A percentile compares a stretch with the other conserved stretches of the same genome.
Conservation (phyloP, 1,284 basidiomycete species). For the Leccinum subspadiceum region DNA sequence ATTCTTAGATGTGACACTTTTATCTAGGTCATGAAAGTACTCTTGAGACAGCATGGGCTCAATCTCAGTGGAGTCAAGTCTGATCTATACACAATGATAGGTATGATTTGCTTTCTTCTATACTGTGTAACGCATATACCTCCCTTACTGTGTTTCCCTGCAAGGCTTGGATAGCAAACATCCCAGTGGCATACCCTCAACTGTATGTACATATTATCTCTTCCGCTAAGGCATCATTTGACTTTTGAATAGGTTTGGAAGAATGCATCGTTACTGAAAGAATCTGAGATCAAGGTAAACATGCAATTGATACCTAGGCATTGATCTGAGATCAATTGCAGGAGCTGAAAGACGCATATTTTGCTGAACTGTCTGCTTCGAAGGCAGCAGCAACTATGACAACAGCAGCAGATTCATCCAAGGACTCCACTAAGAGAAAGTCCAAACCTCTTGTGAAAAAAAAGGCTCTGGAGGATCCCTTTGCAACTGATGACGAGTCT, state of each 20-base stretch:
- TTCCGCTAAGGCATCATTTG: neutral
- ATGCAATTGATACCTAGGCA: neutral
- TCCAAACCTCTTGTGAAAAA: constrained; percentile 43
- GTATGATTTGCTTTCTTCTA: constrained; percentile 31
- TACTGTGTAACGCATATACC: neutral
- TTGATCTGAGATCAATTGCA: constrained; percentile 24
- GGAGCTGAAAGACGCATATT: constrained; percentile 61
- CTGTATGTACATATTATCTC: constrained; percentile 40
- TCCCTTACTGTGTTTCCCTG: neutral
- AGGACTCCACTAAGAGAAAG: constrained; percentile 33
- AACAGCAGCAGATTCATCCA: constrained; percentile 19
- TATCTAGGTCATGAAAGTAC: constrained; percentile 60
- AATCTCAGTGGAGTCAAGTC: constrained; percentile 68
- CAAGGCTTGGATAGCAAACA: constrained; percentile 73
- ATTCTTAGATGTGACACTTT: neutral
- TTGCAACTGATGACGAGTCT: constrained; percentile 47
- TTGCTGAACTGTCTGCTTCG: constrained; percentile 38
- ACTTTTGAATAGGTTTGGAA: constrained; percentile 56
- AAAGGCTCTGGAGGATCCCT: constrained; percentile 42
- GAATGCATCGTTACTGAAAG: constrained; percentile 54
- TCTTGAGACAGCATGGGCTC: constrained; percentile 61
- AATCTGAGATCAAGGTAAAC: constrained; percentile 58
- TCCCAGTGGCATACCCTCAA: constrained; percentile 65
- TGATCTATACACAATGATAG: constrained; percentile 62
- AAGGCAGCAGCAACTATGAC: constrained; percentile 21